Base-by-base conservation (phyloP, 495 filamentous ascomycete genomes). In the Antarctomyces pellizariae region DNA sequence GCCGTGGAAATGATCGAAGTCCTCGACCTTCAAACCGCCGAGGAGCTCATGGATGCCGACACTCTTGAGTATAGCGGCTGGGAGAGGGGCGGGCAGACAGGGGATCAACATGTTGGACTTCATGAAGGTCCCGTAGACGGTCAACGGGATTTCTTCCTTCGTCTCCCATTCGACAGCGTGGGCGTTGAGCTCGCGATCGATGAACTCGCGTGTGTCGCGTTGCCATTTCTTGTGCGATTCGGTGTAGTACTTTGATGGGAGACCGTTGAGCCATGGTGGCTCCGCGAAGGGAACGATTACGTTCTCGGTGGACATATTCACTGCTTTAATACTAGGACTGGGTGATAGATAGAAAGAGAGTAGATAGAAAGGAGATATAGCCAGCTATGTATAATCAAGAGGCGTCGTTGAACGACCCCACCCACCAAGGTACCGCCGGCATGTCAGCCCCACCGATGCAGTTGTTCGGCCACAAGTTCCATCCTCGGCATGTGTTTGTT, bases 271-370 rank as follows among this genome's bases (percentile, higher is more conserved):
- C 46, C 67, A 78, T 0, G 74, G 67, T 2, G 74, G 74, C 28
- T 79, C 72, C 2, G 69, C 67, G 54, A 80, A 78, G 24, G 74
- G 74, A 29, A 76, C n/a, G n/a, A n/a, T n/a, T n/a, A n/a, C n/a
- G n/a, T n/a, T n/a, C n/a, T n/a, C n/a, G n/a, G 43, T 2, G 51
- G 48, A n/a, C n/a, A n/a, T n/a, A 13, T 24, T 33, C 7, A 27
- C 16, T 11, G 22, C 4, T 4, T 1, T 4, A 13, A 13, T 24
- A 24, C 10, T 24, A n/a, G n/a, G n/a, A n/a, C n/a, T n/a, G n/a
- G n/a, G n/a, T n/a, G n/a, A n/a, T n/a, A n/a, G n/a, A n/a, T n/a
- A n/a, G n/a, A n/a, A n/a, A n/a, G n/a, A n/a, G n/a, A n/a, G n/a
- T n/a, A n/a, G n/a, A n/a, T n/a, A n/a, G n/a, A n/a, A n/a, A n/a